Conservation (phyloP, 228 moss, liverwort and hornwort genomes). For the Sphagnum fallax region DNA sequence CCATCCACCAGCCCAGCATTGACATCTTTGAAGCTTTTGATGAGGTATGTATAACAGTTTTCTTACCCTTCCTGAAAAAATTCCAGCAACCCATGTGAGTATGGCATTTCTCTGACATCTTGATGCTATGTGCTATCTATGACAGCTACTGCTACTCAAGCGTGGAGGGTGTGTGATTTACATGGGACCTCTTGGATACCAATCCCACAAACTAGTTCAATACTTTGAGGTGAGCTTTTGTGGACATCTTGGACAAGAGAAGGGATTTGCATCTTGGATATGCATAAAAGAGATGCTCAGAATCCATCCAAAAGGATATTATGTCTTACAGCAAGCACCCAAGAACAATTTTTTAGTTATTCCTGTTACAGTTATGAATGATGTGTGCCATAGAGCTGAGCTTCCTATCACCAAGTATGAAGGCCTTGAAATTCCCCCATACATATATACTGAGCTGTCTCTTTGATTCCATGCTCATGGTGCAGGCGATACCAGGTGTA, state of each 20-base stretch:
- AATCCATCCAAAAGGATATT: not conserved
- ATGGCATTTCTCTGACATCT: too few species aligned
- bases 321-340: not conserved
- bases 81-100: too few species aligned
- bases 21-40: conserved; percentile 57
- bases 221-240: conserved; percentile 28
- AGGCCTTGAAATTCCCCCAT: too few species aligned
- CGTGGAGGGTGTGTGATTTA: conserved; percentile 43
- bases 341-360: not conserved
- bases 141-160: conserved; percentile 38
- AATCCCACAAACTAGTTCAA: conserved; percentile 41
- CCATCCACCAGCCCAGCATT: conserved; percentile 54
- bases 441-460: too few species aligned
- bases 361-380: not conserved
- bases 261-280: not conserved
- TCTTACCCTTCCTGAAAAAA: too few species aligned
- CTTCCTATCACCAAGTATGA: too few species aligned
- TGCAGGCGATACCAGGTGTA: conserved; percentile 32
- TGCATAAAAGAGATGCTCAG: not conserved
- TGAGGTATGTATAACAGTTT: conserved; percentile 18
- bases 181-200: conserved; percentile 44
- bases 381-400: not conserved
- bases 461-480: not conserved
- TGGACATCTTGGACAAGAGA: not conserved
- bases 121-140: too few species aligned